A percentile compares a stretch with the other conserved stretches of the same genome.
phyloP scores from a whole-genome alignment of 179 eudicot species.

The Beta lomatogona region DNA sequence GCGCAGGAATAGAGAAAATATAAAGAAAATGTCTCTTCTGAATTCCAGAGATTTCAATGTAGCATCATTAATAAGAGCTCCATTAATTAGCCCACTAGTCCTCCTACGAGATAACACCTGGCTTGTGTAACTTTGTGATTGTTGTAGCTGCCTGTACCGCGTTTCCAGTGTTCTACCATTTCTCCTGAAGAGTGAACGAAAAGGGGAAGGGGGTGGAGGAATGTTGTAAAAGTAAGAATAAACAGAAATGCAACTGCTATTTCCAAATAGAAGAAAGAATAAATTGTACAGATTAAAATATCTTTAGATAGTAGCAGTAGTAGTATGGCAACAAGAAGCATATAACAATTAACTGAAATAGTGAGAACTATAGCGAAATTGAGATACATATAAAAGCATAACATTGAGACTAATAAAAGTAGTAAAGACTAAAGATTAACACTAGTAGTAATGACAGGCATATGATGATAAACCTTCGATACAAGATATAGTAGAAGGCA shows the following conservation, averaged over 20 bases:
- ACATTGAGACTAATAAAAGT: background rate
- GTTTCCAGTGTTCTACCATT: constrained; percentile 36
- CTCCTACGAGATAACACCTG: constrained; percentile 50
- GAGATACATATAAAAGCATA: background rate
- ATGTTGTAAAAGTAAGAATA: background rate
- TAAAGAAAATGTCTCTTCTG: constrained; percentile 60
- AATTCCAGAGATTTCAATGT: constrained; percentile 64
- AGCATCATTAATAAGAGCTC: constrained; percentile 62
- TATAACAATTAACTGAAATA: background rate
- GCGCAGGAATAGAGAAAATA: constrained; percentile 67
- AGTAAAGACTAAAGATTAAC: background rate
- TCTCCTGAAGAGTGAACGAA: constrained; percentile 40
- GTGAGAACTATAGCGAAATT: background rate
- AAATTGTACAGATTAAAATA: background rate
- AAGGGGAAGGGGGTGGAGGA: background rate
- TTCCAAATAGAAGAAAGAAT: background rate
- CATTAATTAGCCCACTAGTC: constrained; percentile 66
- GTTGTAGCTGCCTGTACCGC: constrained; percentile 43
- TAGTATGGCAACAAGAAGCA: background rate
- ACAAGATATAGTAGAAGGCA: background rate
- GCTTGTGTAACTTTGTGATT: constrained; percentile 44
- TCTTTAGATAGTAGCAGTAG: background rate
- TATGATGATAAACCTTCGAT: background rate
- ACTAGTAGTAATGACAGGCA: background rate
- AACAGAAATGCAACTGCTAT: background rate